Conservation (phyloP, 306 rosid genomes). For the Prunus armeniaca region DNA sequence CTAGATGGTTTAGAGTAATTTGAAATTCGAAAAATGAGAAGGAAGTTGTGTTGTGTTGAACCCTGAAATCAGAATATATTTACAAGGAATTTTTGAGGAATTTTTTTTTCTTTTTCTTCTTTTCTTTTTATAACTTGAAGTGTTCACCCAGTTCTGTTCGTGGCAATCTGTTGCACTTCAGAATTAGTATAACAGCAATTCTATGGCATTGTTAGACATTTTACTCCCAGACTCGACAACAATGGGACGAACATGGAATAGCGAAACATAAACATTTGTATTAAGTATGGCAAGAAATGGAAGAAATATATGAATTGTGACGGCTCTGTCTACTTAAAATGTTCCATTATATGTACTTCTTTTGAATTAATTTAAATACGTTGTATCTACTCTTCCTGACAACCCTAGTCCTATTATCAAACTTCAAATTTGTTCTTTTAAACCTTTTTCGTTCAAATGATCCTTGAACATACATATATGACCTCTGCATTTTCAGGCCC, state of each 20-base stretch:
- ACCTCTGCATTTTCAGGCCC: conserved; percentile 37
- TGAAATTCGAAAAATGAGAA: background rate
- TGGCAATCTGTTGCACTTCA: background rate
- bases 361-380: background rate
- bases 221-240: background rate
- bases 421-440: background rate
- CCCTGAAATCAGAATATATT: background rate
- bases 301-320: background rate
- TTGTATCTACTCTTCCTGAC: background rate
- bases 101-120: background rate
- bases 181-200: background rate
- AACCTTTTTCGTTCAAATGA: background rate
- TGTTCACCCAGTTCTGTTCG: too few relatives aligned
- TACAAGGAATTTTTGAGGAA: background rate
- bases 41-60: background rate
- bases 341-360: background rate
- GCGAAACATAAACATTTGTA: background rate
- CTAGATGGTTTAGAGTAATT: background rate
- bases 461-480: background rate
- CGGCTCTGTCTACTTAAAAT: background rate
- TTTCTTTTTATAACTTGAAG: too few relatives aligned
- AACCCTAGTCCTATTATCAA: background rate
- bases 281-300: background rate
- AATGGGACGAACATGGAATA: background rate
- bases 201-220: background rate